These are phyloP conservation scores for Penicillium canariense DNA, from an alignment of 495 filamentous ascomycete genomes.

Conservation along the genomic window DNA sequence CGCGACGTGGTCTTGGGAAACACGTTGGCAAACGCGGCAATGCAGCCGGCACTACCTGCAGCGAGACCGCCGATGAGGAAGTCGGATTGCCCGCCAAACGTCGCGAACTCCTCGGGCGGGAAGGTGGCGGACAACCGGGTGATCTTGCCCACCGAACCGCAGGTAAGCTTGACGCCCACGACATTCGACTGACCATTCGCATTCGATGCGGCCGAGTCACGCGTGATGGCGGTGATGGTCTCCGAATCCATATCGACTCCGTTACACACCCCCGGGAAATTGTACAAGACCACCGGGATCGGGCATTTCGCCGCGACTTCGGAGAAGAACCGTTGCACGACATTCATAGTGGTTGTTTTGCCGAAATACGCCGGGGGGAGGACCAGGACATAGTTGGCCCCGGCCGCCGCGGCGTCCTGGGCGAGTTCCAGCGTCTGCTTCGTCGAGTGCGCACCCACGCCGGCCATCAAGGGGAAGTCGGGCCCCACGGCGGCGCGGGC, in stretches of 20 bases:
- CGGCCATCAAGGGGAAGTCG: conserved; percentile 58
- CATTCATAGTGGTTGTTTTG: conserved; percentile 52
- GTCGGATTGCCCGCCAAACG: conserved; percentile 65
- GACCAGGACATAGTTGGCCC: conserved; percentile 58
- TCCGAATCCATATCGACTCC: conserved; percentile 66
- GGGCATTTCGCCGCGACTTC: conserved; percentile 50
- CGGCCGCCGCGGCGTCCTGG: conserved; percentile 52
- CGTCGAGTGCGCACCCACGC: conserved; percentile 61
- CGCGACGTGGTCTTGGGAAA: conserved; percentile 55
- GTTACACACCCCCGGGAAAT: conserved; percentile 70
- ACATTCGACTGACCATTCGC: conserved; percentile 45
- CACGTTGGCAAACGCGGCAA: conserved; percentile 66
- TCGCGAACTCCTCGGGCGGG: conserved; percentile 50
- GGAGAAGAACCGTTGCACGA: conserved; percentile 58
- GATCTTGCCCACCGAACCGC: conserved; percentile 62
- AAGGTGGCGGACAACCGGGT: conserved; percentile 55
- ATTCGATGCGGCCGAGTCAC: conserved; percentile 36
- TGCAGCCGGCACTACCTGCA: conserved; percentile 61
- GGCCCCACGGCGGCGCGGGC: conserved; percentile 52
- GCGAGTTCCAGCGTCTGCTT: conserved; percentile 59
- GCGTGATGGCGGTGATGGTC: conserved; percentile 50
- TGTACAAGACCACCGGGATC: conserved; percentile 63
- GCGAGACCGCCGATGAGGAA: conserved; percentile 58
- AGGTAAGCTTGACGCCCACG: conserved; percentile 64
- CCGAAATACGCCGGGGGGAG: conserved; percentile 64